Conservation (phyloP, 192 early-diverging fungal species). For the Pecoramyces ruminantium region DNA sequence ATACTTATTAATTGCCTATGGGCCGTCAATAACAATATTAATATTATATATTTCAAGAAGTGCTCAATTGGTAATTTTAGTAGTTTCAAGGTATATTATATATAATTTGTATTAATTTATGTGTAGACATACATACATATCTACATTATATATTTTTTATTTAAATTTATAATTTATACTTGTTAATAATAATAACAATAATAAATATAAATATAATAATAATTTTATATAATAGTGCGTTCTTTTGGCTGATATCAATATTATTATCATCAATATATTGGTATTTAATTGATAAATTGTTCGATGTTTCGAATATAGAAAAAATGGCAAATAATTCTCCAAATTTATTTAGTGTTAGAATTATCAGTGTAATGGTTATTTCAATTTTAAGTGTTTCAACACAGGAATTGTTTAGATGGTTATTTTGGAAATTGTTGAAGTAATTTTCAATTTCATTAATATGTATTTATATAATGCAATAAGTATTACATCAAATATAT, state of each 20-base stretch:
- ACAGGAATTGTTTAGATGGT: slow-evolving; percentile 52
- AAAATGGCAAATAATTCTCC: too few relatives aligned
- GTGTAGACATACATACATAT: too few relatives aligned
- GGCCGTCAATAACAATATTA: slow-evolving; percentile 52
- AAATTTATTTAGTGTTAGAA: too few relatives aligned
- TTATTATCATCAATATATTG: slow-evolving; percentile 56
- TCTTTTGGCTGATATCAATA: slow-evolving; percentile 65
- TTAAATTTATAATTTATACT: background rate
- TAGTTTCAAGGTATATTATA: slow-evolving; percentile 65
- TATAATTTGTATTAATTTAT: too few relatives aligned
- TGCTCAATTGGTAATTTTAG: slow-evolving; percentile 52
- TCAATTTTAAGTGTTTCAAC: slow-evolving; percentile 30
- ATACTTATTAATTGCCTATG: slow-evolving; percentile 52
- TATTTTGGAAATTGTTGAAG: slow-evolving; percentile 35
- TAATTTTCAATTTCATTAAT: too few relatives aligned
- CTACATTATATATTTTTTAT: background rate
- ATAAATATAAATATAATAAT: background rate
- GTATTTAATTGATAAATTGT: slow-evolving; percentile 22
- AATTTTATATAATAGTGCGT: too few relatives aligned
- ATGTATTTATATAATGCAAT: too few relatives aligned
- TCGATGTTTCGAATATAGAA: slow-evolving; percentile 20
- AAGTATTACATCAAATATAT: too few relatives aligned
- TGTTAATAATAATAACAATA: too few relatives aligned
- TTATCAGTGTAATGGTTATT: background rate
- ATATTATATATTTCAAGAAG: slow-evolving; percentile 45